A percentile compares a stretch with the other conserved stretches of the same genome.
These are phyloP conservation scores for Rhizopus arrhizus DNA, from an alignment of 371 early-diverging fungal species.

Conservation along the genomic window DNA sequence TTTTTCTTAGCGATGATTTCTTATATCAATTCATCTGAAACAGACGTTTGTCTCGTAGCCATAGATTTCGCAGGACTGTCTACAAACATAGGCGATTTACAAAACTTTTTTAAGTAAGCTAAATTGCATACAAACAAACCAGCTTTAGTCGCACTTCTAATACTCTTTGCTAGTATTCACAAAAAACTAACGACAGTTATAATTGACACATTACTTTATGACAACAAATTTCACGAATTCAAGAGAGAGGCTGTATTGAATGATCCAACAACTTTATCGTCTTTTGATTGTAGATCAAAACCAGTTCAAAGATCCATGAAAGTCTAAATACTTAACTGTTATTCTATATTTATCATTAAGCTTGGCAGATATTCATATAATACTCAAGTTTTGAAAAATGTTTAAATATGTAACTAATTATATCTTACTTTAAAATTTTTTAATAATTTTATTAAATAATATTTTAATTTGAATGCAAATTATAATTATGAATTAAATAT, in stretches of 20 bases:
- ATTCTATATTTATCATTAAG: no score
- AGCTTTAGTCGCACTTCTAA: slow-evolving; percentile 26
- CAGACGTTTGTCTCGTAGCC: slow-evolving; percentile 22
- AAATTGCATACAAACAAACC: slow-evolving; percentile 23
- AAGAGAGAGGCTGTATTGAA: slow-evolving; percentile 22
- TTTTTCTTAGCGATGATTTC: slow-evolving; percentile 25
- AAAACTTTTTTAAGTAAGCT: slow-evolving; percentile 22
- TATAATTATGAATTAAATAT: no score
- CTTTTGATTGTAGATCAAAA: slow-evolving; percentile 24
- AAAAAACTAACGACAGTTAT: slow-evolving; percentile 19
- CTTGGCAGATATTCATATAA: no score
- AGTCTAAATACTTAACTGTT: slow-evolving; percentile 16
- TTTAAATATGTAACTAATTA: no score
- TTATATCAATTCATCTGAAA: slow-evolving; percentile 28
- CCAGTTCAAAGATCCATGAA: slow-evolving; percentile 27
- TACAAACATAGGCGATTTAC: slow-evolving; percentile 17
- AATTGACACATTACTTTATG: slow-evolving; percentile 13
- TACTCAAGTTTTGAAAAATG: no score
- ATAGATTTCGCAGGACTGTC: slow-evolving; percentile 27
- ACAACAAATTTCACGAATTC: slow-evolving; percentile 20
- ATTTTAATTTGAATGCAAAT: no score
- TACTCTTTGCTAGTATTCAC: slow-evolving; percentile 20
- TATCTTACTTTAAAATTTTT: no score
- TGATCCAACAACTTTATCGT: slow-evolving; percentile 17
- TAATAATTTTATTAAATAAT: no score